Evolutionary conservation across 805 yeast genomes (phyloP), one percentile per base, ranked within the genome.

Genomic region (Peterozyma xylosa): DNA sequence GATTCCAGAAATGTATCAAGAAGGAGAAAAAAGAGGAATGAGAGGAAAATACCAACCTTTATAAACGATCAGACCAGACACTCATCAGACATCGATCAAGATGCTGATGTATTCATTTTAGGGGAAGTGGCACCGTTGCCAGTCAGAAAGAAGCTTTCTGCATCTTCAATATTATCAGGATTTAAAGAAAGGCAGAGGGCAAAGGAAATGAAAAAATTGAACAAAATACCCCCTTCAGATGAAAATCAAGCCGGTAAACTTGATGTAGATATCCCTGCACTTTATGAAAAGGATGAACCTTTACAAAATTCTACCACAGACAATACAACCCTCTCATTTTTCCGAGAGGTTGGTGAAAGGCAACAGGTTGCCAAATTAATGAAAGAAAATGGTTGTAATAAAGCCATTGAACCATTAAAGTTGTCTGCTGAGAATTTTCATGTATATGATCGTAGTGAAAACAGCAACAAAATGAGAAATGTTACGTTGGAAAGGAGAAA

Each of bases 361-460:
- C 37, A 39, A 3, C 16, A 17, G 17, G 18, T 43, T 14, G 30
- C 47, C 17, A 36, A 37, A 36, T 33, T 44, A 32, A 44, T 44
- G 43, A 44, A 40, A 29, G 43, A 44, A 16, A 44, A 36, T 33
- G 47, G 47, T 1, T 9, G 39, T 3, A 40, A 37, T 14, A 44
- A 39, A 29, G 16, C 35, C 11, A 36, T 44, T 18, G 35, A 37
- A 9, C 47, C 42, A 15, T 37, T 43, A 2, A n/a, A 15, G 11
- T 33, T 44, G 16, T 3, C 15, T 5, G 34, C 15, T 11, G 14
- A n/a, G 5, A 35, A 39, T 21, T 40, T 44, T 32, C 47, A 39
- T 35, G 33, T 44, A 15, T 43, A 35, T 18, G 42, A 39, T 11
- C n/a, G 5, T 1, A 15, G 15, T 18, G 37, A 36, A 5, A 13